Conservation (phyloP, 768 basidiomycete species). For the Suillus decipiens region DNA sequence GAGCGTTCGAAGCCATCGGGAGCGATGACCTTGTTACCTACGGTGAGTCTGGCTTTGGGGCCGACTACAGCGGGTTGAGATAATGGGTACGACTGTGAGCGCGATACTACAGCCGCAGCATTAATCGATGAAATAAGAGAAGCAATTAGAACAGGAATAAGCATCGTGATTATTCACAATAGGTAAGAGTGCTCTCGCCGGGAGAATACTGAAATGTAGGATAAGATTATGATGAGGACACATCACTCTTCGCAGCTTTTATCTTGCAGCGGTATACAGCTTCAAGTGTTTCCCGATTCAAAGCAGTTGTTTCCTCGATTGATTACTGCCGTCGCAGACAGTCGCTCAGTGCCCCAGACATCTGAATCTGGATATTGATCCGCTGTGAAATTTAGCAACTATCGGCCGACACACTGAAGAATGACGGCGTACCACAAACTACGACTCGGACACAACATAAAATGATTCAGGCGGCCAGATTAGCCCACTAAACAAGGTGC, state of each 20-base stretch:
- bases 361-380: not conserved
- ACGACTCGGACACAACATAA: not conserved
- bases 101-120: slow-evolving; percentile 23
- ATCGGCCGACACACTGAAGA: not conserved
- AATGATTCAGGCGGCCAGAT: not conserved
- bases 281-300: not conserved
- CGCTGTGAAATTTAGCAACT: not conserved
- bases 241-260: not conserved
- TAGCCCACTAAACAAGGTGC: not conserved
- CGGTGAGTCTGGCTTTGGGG: slow-evolving; percentile 28
- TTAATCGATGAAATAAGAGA: slow-evolving; percentile 12
- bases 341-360: not conserved
- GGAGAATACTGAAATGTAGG: not conserved
- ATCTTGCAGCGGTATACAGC: not conserved
- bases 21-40: slow-evolving; percentile 41
- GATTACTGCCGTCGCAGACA: not conserved
- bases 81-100: slow-evolving; percentile 13
- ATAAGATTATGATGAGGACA: not conserved
- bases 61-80: slow-evolving; percentile 18
- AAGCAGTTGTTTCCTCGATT: not conserved
- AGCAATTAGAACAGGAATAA: slow-evolving; percentile 10
- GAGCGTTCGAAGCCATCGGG: slow-evolving; percentile 50
- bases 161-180: slow-evolving; percentile 17
- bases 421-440: not conserved
- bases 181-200: not conserved